phyloP scores from a whole-genome alignment of 2,329 filamentous ascomycete genomes.

The Fusarium sp. region DNA sequence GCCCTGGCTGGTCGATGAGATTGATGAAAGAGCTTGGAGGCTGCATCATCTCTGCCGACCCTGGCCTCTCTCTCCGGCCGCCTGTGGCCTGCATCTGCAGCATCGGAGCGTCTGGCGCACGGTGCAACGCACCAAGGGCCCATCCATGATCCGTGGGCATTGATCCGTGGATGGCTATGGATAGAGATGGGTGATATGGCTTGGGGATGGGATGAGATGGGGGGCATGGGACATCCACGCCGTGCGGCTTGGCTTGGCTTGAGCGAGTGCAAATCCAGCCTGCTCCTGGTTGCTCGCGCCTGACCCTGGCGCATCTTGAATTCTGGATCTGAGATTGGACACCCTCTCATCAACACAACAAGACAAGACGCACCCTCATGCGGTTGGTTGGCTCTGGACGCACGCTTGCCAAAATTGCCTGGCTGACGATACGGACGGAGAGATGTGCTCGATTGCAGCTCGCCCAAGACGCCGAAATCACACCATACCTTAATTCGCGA shows the following conservation, averaged over 20 bases:
- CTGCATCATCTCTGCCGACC: constrained; percentile 43
- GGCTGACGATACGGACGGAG: constrained; percentile 33
- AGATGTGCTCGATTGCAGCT: constrained; percentile 31
- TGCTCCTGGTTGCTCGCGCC: constrained; percentile 25
- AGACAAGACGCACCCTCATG: constrained; percentile 37
- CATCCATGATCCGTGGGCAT: constrained; percentile 34
- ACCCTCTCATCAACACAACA: constrained; percentile 28
- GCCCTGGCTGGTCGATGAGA: constrained; percentile 38
- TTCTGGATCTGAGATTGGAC: constrained; percentile 43
- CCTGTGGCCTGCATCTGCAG: constrained; percentile 41
- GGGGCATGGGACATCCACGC: constrained; percentile 17
- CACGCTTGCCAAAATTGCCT: constrained; percentile 32
- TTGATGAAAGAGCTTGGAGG: constrained; percentile 36
- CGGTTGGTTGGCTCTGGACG: constrained; percentile 39
- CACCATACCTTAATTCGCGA: constrained; percentile 41
- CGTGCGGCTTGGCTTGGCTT: constrained; percentile 29
- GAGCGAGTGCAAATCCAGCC: constrained; percentile 29
- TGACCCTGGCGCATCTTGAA: constrained; percentile 32
- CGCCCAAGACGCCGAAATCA: constrained; percentile 40
- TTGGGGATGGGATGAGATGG: constrained; percentile 17
- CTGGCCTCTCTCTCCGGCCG: constrained; percentile 35
- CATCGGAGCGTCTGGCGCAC: constrained; percentile 42
- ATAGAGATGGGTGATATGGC: constrained; percentile 34
- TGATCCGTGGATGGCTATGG: constrained; percentile 22
- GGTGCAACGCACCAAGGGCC: constrained; percentile 40